phyloP scores from a whole-genome alignment of 2,329 filamentous ascomycete genomes.

The Hypomyces perniciosus region DNA sequence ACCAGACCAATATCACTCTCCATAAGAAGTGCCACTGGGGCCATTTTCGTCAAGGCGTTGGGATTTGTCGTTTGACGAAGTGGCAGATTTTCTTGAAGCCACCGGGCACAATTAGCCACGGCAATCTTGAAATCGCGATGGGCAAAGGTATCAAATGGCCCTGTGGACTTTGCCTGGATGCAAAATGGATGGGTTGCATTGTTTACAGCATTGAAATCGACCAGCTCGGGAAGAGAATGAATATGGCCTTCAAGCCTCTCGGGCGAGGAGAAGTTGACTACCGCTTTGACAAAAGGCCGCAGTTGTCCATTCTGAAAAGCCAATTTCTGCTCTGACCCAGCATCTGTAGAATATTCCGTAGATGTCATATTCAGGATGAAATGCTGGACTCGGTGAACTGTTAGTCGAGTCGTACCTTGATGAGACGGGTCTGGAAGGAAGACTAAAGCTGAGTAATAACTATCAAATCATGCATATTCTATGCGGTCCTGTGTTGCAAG shows the following conservation, averaged over 20 bases:
- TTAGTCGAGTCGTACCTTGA: too few relatives aligned
- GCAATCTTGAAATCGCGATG: slow-evolving; percentile 18
- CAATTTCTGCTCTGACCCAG: too few relatives aligned
- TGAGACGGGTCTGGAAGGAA: too few relatives aligned
- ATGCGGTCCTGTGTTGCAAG: too few relatives aligned
- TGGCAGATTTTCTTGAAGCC: slow-evolving; percentile 15
- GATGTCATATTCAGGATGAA: too few relatives aligned
- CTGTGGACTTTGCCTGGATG: slow-evolving; percentile 18
- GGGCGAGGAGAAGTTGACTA: slow-evolving; percentile 16
- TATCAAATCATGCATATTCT: too few relatives aligned
- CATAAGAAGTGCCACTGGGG: slow-evolving; percentile 23
- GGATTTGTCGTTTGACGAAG: background rate
- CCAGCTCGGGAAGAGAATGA: slow-evolving; percentile 19
- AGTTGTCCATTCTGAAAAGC: background rate
- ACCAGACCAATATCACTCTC: slow-evolving; percentile 25
- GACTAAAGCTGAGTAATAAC: too few relatives aligned
- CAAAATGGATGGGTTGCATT: slow-evolving; percentile 23
- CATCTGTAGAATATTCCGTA: too few relatives aligned
- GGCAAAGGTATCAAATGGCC: slow-evolving; percentile 13
- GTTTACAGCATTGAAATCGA: slow-evolving; percentile 23
- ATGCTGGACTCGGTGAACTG: too few relatives aligned
- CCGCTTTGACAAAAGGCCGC: slow-evolving; percentile 14
- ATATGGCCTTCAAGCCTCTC: slow-evolving; percentile 13
- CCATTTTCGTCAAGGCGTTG: slow-evolving; percentile 10
- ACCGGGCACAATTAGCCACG: slow-evolving; percentile 15